phyloP scores from a whole-genome alignment of 108 stramenopile species.

The Seminavis robusta region DNA sequence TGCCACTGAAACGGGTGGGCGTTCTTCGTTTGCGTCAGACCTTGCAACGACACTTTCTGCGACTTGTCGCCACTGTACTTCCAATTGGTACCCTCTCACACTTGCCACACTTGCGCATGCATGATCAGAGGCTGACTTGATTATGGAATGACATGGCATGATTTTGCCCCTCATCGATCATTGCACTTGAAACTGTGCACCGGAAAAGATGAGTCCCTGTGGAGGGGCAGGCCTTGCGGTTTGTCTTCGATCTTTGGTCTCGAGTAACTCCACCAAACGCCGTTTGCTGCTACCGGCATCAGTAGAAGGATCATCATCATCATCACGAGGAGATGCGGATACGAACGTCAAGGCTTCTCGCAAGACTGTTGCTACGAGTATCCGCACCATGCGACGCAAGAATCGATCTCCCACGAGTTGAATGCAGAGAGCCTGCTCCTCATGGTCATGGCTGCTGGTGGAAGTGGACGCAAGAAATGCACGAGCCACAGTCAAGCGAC shows the following conservation, averaged over 20 bases:
- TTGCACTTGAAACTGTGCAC: too few species aligned
- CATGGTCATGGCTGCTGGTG: not conserved
- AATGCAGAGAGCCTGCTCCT: conserved; percentile 47
- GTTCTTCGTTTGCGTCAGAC: too few species aligned
- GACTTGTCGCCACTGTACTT: too few species aligned
- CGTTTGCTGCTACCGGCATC: too few species aligned
- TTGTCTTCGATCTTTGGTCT: conserved; percentile 31
- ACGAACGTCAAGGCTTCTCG: conserved; percentile 16
- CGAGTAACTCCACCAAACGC: too few species aligned
- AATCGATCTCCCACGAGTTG: conserved; percentile 75
- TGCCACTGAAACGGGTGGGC: too few species aligned
- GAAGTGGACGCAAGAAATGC: conserved; percentile 30
- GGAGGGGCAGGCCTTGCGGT: conserved; percentile 52
- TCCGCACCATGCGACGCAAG: conserved; percentile 75
- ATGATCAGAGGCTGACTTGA: too few species aligned
- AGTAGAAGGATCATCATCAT: not conserved
- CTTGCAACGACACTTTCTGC: too few species aligned
- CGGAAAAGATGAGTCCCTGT: conserved; percentile 69
- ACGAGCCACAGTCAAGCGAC: conserved; percentile 49
- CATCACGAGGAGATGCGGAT: not conserved
- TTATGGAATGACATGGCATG: too few species aligned
- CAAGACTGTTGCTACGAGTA: conserved; percentile 58
- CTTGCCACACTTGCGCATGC: too few species aligned
- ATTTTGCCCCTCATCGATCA: too few species aligned
- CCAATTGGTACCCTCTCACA: too few species aligned